A percentile compares a stretch with the other conserved stretches of the same genome.
These are phyloP conservation scores for Sporothrix humicola DNA, from an alignment of 2,329 filamentous ascomycete species.

Conservation along the genomic window DNA sequence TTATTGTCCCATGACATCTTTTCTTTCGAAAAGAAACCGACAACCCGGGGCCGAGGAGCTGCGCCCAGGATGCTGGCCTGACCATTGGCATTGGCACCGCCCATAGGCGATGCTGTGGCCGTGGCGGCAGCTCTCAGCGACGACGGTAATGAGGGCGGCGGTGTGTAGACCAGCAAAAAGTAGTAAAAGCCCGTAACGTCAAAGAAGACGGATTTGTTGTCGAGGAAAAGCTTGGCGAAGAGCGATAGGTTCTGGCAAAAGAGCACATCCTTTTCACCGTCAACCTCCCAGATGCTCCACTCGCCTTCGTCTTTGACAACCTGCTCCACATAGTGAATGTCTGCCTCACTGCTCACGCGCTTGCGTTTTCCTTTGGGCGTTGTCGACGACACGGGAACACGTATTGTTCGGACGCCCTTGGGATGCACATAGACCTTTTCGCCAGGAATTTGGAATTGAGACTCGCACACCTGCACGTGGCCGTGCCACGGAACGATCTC, in stretches of 20 bases:
- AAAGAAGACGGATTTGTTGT: conserved; percentile 98
- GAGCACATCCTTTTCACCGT: conserved; percentile 83
- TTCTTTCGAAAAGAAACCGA: conserved; percentile 99
- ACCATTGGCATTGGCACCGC: conserved; percentile 22
- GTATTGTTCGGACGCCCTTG: conserved; percentile 51
- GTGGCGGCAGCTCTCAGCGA: conserved; percentile 22
- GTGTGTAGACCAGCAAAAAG: conserved; percentile 83
- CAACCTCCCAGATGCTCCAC: conserved; percentile 90
- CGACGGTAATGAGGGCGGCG: conserved; percentile 45
- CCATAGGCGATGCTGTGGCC: conserved; percentile 33
- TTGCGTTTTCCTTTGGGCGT: conserved; percentile 48
- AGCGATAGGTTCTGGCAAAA: conserved; percentile 96
- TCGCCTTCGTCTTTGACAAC: conserved; percentile 66
- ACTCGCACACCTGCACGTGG: conserved; percentile 64
- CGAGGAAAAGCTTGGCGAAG: conserved; percentile 95
- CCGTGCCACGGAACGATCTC: conserved; percentile 64
- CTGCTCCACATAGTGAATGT: conserved; percentile 48
- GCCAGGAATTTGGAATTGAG: conserved; percentile 63
- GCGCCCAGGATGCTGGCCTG: conserved; percentile 29
- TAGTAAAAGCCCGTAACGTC: conserved; percentile 94
- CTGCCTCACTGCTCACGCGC: conserved; percentile 39
- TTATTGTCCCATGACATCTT: conserved; percentile 99
- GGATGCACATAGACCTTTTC: conserved; percentile 74
- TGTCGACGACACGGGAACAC: conserved; percentile 45
- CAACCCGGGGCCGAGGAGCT: conserved; percentile 54